Evolutionary conservation across 1,139 yeast species (phyloP), one percentile per base, ranked within the genome.

Genomic region (Geotrichum europaeum): DNA sequence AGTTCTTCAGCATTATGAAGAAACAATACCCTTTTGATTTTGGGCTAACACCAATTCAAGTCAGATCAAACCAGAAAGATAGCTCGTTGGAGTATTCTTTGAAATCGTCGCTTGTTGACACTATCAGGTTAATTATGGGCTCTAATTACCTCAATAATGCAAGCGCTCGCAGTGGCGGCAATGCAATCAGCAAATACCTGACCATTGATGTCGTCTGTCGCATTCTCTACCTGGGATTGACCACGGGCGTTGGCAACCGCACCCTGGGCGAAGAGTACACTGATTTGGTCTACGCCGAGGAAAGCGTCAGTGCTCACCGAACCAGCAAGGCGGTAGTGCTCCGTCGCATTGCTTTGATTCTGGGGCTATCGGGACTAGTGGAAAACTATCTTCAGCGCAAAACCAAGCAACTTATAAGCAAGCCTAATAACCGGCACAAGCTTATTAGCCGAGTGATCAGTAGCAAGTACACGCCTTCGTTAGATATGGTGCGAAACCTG

Each of bases 261-360:
- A 92, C 98, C 0, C 76, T 92, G 43, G 99, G 99, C 0, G 98
- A 92, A 71, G 98, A 94, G 73, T 92, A 92, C 72, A 94, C 92
- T 20, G 97, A 92, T 73, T 76, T 92, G 62, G 77, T 87, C 22
- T 89, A 90, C 69, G 57, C 49, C 9, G 57, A 51, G 10, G 22
- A 40, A 40, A 40, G 47, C 13, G 20, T 12, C 51, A 28, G 28
- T 20, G 52, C 20, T 24, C 22, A 24, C 12, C 51, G 34, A 22
- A n/a, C 20, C 22, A 47, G 36, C 18, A 54, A 43, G 49, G 22
- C 34, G 12, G 57, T 36, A 22, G 30, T 54, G 30, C 51, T 54
- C 15, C 51, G 20, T 12, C 20, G 25, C 4, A 28, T 22, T 10
- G 34, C 51, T 5, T 10, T 54, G 12, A 22, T 47, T n/a, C 43